These are phyloP conservation scores for Gossypium aridum DNA, from an alignment of 441 rosid genomes.

Conservation along the genomic window DNA sequence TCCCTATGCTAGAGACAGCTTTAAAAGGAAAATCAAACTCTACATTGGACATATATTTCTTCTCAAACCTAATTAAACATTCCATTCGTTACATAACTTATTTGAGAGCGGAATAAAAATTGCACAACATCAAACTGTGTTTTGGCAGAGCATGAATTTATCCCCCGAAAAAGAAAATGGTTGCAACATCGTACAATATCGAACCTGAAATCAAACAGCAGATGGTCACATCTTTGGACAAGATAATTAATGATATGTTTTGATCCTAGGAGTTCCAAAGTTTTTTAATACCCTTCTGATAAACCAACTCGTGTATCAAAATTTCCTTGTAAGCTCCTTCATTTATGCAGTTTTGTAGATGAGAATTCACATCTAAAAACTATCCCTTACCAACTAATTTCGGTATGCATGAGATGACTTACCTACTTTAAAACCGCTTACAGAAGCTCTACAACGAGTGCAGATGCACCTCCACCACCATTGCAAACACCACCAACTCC, in stretches of 20 bases:
- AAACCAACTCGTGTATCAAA: background rate
- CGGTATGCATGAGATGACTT: conserved; percentile 2
- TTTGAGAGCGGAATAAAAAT: conserved; percentile 13
- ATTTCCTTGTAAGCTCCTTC: background rate
- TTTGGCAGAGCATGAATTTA: background rate
- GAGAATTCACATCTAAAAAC: background rate
- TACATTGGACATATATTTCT: conserved; percentile 1
- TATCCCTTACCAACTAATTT: background rate
- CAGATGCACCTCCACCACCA: conserved; percentile 98
- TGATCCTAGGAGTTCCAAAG: background rate
- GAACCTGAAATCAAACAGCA: background rate
- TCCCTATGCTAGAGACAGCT: background rate
- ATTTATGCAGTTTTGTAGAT: background rate
- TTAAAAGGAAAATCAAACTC: background rate
- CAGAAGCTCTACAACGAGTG: conserved; percentile 73
- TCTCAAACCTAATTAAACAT: background rate
- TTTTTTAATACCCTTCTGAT: background rate
- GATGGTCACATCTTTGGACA: background rate
- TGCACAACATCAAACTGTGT: conserved; percentile 9
- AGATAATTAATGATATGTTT: background rate
- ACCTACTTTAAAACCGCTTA: conserved; percentile 28
- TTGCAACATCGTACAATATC: background rate
- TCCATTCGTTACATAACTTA: background rate
- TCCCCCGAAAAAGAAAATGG: background rate
- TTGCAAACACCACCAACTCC: conserved; percentile 95